Conservation (phyloP, 1,284 basidiomycete genomes). For the Phlebopus sp. region DNA sequence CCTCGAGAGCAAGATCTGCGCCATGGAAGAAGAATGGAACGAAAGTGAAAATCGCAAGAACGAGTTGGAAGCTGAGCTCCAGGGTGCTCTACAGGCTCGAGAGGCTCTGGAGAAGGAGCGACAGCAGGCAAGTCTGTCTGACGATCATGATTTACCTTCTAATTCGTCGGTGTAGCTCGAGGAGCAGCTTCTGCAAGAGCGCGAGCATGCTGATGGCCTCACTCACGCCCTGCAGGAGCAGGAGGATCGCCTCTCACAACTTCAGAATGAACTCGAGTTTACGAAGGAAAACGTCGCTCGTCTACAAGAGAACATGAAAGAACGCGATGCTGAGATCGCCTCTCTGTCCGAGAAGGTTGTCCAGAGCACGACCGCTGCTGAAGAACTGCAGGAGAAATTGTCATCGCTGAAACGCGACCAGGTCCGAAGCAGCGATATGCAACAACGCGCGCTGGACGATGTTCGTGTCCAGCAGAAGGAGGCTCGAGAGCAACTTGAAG, state of each 20-base stretch:
- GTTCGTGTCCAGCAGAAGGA: conserved; percentile 46
- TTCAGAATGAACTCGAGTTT: conserved; percentile 58
- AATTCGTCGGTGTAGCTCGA: conserved; percentile 43
- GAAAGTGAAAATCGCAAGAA: conserved; percentile 51
- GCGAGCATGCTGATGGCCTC: conserved; percentile 46
- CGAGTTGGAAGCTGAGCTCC: conserved; percentile 53
- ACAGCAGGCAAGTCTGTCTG: conserved; percentile 43
- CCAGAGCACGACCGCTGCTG: conserved; percentile 43
- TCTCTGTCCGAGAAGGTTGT: conserved; percentile 39
- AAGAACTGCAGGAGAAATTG: conserved; percentile 55
- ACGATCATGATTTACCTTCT: conserved; percentile 1
- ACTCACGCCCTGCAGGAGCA: conserved; percentile 52
- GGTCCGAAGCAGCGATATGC: conserved; percentile 47
- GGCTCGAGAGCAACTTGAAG: conserved; percentile 45
- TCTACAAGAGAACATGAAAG: conserved; percentile 54
- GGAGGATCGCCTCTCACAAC: conserved; percentile 49
- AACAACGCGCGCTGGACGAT: conserved; percentile 49
- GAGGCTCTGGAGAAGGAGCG: conserved; percentile 53
- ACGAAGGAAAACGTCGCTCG: conserved; percentile 49
- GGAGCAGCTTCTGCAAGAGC: conserved; percentile 46
- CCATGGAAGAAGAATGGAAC: conserved; percentile 54
- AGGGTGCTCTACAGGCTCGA: conserved; percentile 47
- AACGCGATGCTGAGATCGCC: conserved; percentile 49
- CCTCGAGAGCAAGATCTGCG: conserved; percentile 35
- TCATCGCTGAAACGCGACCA: conserved; percentile 54